A percentile compares a stretch with the other conserved stretches of the same genome.
phyloP scores from a whole-genome alignment of 2,329 filamentous ascomycete species.

The Botryotinia convoluta region DNA sequence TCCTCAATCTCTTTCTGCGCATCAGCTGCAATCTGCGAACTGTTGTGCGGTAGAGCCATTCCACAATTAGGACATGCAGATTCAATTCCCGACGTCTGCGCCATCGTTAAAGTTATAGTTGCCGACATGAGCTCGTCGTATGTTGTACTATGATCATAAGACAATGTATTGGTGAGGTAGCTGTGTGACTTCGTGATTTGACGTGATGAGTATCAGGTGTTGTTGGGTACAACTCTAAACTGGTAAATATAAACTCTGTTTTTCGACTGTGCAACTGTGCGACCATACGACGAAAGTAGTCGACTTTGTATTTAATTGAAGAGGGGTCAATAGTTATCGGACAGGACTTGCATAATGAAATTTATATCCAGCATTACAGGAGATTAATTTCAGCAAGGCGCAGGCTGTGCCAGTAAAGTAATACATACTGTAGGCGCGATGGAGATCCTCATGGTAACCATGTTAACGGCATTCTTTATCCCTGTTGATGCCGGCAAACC shows the following conservation, averaged over 20 bases:
- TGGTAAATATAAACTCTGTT: not conserved
- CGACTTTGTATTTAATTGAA: not conserved
- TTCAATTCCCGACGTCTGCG: constrained; percentile 23
- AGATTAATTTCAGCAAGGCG: constrained; percentile 19
- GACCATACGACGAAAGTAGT: not conserved
- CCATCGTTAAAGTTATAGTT: constrained; percentile 37
- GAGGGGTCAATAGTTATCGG: constrained; percentile 14
- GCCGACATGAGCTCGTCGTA: constrained; percentile 32
- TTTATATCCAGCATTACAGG: not conserved
- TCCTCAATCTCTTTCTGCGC: constrained; percentile 63
- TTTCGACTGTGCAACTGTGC: not conserved
- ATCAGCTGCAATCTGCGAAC: constrained; percentile 30
- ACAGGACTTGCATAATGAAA: not conserved
- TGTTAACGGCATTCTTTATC: constrained; percentile 17
- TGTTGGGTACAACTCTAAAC: not conserved
- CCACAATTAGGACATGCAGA: constrained; percentile 38
- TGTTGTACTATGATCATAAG: constrained; percentile 25
- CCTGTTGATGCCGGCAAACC: constrained; percentile 13
- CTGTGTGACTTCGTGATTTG: constrained; percentile 1
- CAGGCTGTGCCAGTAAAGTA: not conserved
- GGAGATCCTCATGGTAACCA: constrained; percentile 19
- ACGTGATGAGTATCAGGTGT: not conserved
- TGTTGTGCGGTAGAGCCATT: constrained; percentile 28
- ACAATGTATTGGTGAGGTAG: constrained; percentile 16
- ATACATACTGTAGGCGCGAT: constrained; percentile 11